phyloP scores from a whole-genome alignment of 2,329 filamentous ascomycete species.

The Epichloe sibirici region DNA sequence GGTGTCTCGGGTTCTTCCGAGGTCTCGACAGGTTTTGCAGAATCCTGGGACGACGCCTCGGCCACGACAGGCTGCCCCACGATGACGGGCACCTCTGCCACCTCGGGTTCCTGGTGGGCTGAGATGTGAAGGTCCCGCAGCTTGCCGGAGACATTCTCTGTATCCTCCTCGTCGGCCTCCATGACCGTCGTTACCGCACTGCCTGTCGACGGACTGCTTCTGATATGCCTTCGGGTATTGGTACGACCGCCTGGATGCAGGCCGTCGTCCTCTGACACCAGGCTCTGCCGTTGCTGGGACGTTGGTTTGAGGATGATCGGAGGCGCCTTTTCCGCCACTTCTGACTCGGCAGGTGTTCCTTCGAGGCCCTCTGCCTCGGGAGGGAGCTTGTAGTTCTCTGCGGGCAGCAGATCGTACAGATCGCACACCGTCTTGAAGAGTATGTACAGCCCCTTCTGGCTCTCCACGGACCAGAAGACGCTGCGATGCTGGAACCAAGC shows the following conservation, averaged over 20 bases:
- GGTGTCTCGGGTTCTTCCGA: not conserved
- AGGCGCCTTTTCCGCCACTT: conserved; percentile 25
- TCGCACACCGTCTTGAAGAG: conserved; percentile 98
- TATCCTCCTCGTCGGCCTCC: conserved; percentile 69
- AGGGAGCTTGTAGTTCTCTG: conserved; percentile 92
- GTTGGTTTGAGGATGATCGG: conserved; percentile 26
- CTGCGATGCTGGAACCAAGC: conserved; percentile 96
- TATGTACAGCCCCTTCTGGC: conserved; percentile 81
- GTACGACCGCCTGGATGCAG: conserved; percentile 42
- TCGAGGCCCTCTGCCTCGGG: conserved; percentile 83
- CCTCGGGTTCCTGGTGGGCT: conserved; percentile 30
- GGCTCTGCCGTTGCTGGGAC: conserved; percentile 16
- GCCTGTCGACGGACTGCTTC: conserved; percentile 68
- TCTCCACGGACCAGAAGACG: conserved; percentile 91
- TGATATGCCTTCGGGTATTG: conserved; percentile 70
- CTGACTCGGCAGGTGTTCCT: conserved; percentile 26
- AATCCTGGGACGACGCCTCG: conserved; percentile 5
- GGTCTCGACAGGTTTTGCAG: conserved; percentile 2
- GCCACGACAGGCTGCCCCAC: conserved; percentile 24
- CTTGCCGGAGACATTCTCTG: conserved; percentile 32
- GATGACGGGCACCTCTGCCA: conserved; percentile 29
- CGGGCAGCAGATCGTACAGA: conserved; percentile 73
- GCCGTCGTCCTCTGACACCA: conserved; percentile 35
- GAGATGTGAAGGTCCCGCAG: conserved; percentile 36
- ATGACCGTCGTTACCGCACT: conserved; percentile 71